phyloP scores from a whole-genome alignment of 2,329 filamentous ascomycete species.

The Epicoccum nigrum region DNA sequence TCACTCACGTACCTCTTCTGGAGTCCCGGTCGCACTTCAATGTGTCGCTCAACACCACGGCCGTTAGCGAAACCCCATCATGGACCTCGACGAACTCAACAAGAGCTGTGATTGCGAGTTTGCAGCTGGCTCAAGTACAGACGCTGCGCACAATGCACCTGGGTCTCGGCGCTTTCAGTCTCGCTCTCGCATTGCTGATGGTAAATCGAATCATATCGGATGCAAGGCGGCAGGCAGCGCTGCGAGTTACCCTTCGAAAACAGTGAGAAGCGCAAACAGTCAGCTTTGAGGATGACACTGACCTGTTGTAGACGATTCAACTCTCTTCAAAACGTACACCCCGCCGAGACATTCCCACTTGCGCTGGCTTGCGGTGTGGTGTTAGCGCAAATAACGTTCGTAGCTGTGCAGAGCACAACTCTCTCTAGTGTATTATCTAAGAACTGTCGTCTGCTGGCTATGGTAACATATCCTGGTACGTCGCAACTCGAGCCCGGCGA shows the following conservation, averaged over 20 bases:
- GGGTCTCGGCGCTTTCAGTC: constrained; percentile 47
- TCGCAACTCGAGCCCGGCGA: background rate
- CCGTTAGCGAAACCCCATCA: constrained; percentile 34
- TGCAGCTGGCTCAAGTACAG: constrained; percentile 47
- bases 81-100: constrained; percentile 42
- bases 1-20: constrained; percentile 36
- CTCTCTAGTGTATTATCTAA: constrained; percentile 46
- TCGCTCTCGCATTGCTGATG: constrained; percentile 43
- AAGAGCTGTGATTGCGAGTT: constrained; percentile 40
- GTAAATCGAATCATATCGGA: constrained; percentile 48
- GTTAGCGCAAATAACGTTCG: constrained; percentile 47
- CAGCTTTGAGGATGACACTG: constrained; percentile 9
- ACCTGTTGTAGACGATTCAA: constrained; percentile 39
- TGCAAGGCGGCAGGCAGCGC: constrained; percentile 42
- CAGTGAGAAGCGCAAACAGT: constrained; percentile 30
- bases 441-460: constrained; percentile 43
- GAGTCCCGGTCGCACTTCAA: constrained; percentile 48
- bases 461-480: constrained; percentile 49
- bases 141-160: constrained; percentile 49
- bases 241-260: constrained; percentile 40
- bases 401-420: constrained; percentile 47
- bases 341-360: constrained; percentile 50
- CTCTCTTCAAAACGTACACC: constrained; percentile 46
- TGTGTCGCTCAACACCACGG: constrained; percentile 44
- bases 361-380: constrained; percentile 47